These are phyloP conservation scores for Albatrellus sp. DNA, from an alignment of 1,284 basidiomycete genomes.

Conservation along the genomic window DNA sequence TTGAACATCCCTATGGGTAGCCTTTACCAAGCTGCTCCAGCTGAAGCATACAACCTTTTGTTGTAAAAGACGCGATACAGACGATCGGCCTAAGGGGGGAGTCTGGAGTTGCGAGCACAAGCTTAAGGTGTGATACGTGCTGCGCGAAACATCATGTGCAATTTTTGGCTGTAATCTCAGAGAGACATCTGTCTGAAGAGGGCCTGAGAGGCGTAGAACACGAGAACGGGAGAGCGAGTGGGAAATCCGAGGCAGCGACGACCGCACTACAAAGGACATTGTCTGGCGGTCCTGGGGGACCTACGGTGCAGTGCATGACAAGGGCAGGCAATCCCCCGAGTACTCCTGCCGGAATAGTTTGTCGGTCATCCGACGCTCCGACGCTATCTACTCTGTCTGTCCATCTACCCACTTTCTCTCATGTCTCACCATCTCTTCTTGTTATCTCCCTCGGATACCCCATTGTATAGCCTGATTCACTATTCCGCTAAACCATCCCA, in stretches of 20 bases:
- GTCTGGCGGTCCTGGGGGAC: not conserved
- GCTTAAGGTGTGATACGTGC: not conserved
- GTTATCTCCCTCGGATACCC: conserved; percentile 72
- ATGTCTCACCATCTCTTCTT: conserved; percentile 82
- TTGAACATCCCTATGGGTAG: conserved; percentile 6
- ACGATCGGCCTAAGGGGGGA: not conserved
- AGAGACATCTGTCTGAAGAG: not conserved
- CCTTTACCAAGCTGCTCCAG: conserved; percentile 3
- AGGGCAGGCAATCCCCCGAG: not conserved
- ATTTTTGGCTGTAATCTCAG: not conserved
- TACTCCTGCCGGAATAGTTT: no score
- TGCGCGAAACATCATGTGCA: not conserved
- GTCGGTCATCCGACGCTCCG: not conserved
- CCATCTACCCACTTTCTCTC: conserved; percentile 5
- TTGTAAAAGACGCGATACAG: not conserved
- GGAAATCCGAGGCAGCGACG: no score
- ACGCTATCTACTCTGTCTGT: not conserved
- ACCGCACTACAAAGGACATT: no score
- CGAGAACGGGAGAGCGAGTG: no score
- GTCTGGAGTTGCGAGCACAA: not conserved
- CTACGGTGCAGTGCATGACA: not conserved
- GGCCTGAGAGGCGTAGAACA: no score
- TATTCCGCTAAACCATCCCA: conserved; percentile 61
- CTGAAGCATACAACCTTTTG: conserved; percentile 5
- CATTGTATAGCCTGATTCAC: conserved; percentile 69